phyloP scores from a whole-genome alignment of 176 grass and related monocot species.

The Oryza australiensis region DNA sequence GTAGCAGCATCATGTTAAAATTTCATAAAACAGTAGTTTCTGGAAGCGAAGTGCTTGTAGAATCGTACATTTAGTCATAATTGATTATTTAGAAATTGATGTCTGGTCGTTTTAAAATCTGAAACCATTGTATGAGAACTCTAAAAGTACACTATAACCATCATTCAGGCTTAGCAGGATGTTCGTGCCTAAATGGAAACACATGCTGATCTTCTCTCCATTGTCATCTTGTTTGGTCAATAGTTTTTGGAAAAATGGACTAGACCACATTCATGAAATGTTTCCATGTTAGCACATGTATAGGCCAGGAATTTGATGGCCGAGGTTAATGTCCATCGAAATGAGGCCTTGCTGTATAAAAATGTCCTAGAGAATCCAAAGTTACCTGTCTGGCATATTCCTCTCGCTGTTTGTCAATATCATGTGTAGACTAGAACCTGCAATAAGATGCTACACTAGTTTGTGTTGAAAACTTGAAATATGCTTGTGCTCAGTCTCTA shows the following conservation, averaged over 20 bases:
- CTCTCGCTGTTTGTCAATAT: neutral
- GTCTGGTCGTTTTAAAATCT: neutral
- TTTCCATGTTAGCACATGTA: neutral
- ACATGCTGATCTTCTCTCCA: neutral
- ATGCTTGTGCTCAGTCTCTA: neutral
- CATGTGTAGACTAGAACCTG: neutral
- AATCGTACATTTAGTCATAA: neutral
- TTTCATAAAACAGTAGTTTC: neutral
- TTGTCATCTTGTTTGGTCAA: neutral
- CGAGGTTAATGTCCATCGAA: neutral
- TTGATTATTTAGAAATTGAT: neutral
- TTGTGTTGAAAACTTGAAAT: neutral
- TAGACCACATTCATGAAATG: neutral
- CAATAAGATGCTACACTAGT: neutral
- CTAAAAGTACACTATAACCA: neutral
- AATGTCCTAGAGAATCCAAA: neutral
- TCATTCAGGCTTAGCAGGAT: neutral
- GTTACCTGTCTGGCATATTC: neutral
- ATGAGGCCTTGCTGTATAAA: neutral
- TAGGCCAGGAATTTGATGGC: neutral
- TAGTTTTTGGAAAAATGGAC: neutral
- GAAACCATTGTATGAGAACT: neutral
- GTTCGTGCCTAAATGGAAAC: neutral
- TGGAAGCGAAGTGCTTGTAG: neutral
- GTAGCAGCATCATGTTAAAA: neutral